Evolutionary conservation across 2,329 filamentous ascomycete genomes (phyloP), one percentile per base, ranked within the genome.

Genomic region (Nemania serpens): DNA sequence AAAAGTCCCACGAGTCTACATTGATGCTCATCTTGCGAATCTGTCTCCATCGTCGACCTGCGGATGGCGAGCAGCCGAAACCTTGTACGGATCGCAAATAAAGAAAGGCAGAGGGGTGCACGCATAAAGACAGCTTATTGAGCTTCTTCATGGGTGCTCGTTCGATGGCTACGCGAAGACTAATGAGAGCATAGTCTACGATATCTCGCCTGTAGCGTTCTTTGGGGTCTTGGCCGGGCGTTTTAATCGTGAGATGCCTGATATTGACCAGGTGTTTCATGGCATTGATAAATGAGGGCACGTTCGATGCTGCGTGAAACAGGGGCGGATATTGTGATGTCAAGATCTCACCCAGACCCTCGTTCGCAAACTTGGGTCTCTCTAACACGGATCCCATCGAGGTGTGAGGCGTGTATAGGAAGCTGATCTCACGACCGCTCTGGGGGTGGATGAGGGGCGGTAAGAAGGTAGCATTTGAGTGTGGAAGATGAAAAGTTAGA

Each of bases 171-270:
- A 96, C 92, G 65, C 92, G 89, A 57, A 96, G 78, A 66, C 91
- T 95, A 73, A 96, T 92, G 63, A 97, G 86, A 3, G 91, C 91
- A 72, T 95, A 96, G 80, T 96, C 93, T 61, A 96, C 91, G 50
- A 89, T 87, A 74, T 87, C 88, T 49, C 91, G 85, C 39, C 91
- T 84, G 72, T 93, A 91, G 46, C 89, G 82, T 73, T 91, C 87
- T 39, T 82, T 78, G 15, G 86, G 79, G 61, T 87, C 81, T 74
- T 93, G 89, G 39, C 87, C 89, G 5, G 91, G 90, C 68, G 91
- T 95, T 62, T 86, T 87, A 71, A 96, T 84, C 50, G 85, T 89
- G 61, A 97, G 80, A 73, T 94, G 90, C 47, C 85, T 81, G 69
- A 97, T 79, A 68, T 88, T 89, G 59, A 85, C 78, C 70, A 96